phyloP scores from a whole-genome alignment of 78 protist species.

The Dictyostelium firmibasis region DNA sequence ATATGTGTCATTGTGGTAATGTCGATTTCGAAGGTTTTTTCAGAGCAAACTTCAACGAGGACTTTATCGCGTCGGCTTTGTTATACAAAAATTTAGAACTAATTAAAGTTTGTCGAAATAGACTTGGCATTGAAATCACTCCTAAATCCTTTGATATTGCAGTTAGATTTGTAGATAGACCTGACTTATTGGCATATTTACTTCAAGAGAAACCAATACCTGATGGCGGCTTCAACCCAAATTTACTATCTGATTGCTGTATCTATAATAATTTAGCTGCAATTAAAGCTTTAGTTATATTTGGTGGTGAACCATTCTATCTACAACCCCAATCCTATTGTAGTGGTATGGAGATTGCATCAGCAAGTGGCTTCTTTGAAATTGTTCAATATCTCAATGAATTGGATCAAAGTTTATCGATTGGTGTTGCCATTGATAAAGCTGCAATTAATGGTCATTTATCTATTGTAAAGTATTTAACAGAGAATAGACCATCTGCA shows the following conservation, averaged over 20 bases:
- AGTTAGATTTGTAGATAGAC: not conserved
- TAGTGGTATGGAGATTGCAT: constrained; percentile 2
- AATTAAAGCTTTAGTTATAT: not conserved
- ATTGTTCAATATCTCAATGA: constrained; percentile 5
- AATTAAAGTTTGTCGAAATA: not conserved
- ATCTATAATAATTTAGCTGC: constrained; percentile 1
- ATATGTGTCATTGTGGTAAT: not conserved
- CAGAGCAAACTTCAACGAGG: not conserved
- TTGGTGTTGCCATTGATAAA: not conserved
- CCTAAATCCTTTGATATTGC: not conserved
- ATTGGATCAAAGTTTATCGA: not conserved
- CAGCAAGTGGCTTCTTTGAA: not conserved
- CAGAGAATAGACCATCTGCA: not conserved
- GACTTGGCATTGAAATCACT: not conserved
- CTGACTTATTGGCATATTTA: not conserved
- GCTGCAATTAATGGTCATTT: not conserved
- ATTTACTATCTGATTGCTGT: not conserved
- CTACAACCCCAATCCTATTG: not conserved
- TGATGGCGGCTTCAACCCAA: not conserved
- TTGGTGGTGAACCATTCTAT: constrained; percentile 1
- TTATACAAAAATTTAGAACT: not conserved
- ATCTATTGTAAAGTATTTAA: not conserved
- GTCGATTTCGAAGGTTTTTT: not conserved
- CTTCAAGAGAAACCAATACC: constrained; percentile 15
- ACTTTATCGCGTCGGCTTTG: not conserved